Conservation (phyloP, 306 rosid species). For the Bauhinia variegata region DNA sequence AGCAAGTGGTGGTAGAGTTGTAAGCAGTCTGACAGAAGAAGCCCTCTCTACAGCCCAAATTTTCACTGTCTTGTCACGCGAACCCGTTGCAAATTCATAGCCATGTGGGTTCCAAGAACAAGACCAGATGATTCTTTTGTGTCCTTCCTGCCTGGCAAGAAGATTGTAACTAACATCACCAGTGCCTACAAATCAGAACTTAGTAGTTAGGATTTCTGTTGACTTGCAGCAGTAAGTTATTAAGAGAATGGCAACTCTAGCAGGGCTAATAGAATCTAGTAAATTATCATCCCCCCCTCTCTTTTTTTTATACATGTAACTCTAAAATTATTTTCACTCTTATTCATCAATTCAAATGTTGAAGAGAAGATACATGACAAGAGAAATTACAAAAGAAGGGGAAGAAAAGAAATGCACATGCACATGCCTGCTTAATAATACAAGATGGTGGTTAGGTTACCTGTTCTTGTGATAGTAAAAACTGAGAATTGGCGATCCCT, state of each 20-base stretch:
- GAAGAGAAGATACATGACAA: constrained; percentile 3
- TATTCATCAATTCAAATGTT: background rate
- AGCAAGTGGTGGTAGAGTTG: constrained; percentile 60
- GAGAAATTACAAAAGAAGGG: background rate
- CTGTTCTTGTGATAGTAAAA: constrained; percentile 67
- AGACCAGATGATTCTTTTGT: constrained; percentile 95
- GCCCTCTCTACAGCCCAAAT: constrained; percentile 66
- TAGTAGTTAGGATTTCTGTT: constrained; percentile 18
- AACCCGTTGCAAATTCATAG: constrained; percentile 91
- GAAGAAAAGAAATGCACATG: constrained; percentile 5
- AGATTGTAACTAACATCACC: constrained; percentile 61
- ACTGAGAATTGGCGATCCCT: constrained; percentile 95
- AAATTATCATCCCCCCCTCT: background rate
- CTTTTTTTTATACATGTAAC: background rate
- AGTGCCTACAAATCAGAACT: constrained; percentile 50
- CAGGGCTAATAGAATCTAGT: background rate
- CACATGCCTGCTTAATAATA: background rate
- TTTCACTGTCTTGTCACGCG: constrained; percentile 85
- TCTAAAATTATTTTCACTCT: background rate
- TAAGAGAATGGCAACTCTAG: constrained; percentile 10
- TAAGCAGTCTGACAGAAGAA: constrained; percentile 58
- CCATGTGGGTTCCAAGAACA: constrained; percentile 94
- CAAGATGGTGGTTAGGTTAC: constrained; percentile 41
- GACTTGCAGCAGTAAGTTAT: constrained; percentile 3
- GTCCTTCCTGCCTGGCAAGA: constrained; percentile 79